These are phyloP conservation scores for Pleurotus giganteus DNA, from an alignment of 768 basidiomycete genomes.

Conservation along the genomic window DNA sequence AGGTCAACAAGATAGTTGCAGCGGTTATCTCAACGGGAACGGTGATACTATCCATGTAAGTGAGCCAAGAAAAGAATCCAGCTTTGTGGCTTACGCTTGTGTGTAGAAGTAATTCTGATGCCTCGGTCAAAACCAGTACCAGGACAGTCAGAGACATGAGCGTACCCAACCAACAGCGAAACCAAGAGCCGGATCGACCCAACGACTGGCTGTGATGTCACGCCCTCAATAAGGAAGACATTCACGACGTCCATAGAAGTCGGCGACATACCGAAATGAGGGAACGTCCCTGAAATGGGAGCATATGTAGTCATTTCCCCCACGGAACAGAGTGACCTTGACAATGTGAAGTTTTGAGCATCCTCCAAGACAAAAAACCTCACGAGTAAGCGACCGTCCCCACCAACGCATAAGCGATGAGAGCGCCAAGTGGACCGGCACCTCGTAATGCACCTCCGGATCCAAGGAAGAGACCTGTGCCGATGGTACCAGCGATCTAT, in stretches of 20 bases:
- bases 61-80: neutral
- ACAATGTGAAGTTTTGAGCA: neutral
- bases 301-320: constrained; percentile 83
- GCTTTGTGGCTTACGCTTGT: constrained; percentile 28
- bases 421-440: constrained; percentile 66
- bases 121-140: neutral
- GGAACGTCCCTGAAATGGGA: constrained; percentile 76
- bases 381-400: constrained; percentile 66
- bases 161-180: constrained; percentile 57
- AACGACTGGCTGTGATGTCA: constrained; percentile 39
- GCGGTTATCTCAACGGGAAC: constrained; percentile 77
- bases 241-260: neutral
- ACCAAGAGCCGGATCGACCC: constrained; percentile 59
- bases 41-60: constrained; percentile 40
- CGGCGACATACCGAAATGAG: constrained; percentile 55
- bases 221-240: neutral
- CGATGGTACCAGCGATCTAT: constrained; percentile 73
- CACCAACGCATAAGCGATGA: constrained; percentile 62
- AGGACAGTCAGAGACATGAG: neutral
- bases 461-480: constrained; percentile 73
- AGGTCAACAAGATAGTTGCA: constrained; percentile 63
- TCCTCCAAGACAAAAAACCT: constrained; percentile 20
- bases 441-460: constrained; percentile 58
- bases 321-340: constrained; percentile 58
- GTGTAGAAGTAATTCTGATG: constrained; percentile 37